These are phyloP conservation scores for Arthrobotrys megalospora DNA, from an alignment of 2,329 filamentous ascomycete species.

Conservation along the genomic window DNA sequence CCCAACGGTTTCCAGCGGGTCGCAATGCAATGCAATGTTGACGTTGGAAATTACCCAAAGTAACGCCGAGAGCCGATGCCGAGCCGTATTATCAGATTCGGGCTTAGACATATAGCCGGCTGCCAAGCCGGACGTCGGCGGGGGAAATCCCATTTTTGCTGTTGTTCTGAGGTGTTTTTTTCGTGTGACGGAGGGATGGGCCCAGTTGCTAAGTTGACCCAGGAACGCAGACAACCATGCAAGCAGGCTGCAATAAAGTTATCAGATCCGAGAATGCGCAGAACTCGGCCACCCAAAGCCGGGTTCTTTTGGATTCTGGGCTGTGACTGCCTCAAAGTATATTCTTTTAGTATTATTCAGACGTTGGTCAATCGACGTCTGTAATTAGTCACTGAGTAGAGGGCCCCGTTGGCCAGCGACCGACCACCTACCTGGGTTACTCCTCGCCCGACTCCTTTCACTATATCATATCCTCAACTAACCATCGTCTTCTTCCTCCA, in stretches of 20 bases:
- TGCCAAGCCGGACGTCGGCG: conserved; percentile 47
- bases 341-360: background rate
- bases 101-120: conserved; percentile 17
- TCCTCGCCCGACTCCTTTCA: background rate
- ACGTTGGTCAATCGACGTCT: background rate
- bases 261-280: conserved; percentile 51
- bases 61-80: conserved; percentile 32
- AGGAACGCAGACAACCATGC: conserved; percentile 27
- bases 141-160: conserved; percentile 13
- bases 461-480: too few species aligned
- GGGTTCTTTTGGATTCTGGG: conserved; percentile 4
- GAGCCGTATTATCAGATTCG: conserved; percentile 34
- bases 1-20: conserved; percentile 19
- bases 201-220: background rate
- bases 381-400: conserved; percentile 13
- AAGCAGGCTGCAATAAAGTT: conserved; percentile 55
- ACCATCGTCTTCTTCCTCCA: background rate
- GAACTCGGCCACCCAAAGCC: conserved; percentile 27
- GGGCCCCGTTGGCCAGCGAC: background rate
- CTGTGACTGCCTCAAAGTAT: background rate
- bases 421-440: background rate
- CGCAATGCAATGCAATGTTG: background rate
- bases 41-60: conserved; percentile 33
- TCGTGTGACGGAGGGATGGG: conserved; percentile 12
- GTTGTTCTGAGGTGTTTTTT: conserved; percentile 12